phyloP scores from a whole-genome alignment of 306 rosid genomes.

The Mimosa pudica region DNA sequence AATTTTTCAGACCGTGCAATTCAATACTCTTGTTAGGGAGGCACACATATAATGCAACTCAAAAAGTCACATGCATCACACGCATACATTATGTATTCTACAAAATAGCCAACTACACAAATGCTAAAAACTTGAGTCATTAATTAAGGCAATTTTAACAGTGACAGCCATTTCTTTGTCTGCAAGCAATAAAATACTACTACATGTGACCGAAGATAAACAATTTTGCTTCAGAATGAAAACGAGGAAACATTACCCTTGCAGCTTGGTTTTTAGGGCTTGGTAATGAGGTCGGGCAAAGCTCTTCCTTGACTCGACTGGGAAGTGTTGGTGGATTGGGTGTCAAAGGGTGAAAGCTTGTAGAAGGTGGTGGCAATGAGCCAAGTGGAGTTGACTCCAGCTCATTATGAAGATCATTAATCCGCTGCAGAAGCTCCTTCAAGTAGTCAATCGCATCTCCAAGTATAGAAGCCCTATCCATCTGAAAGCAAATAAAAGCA shows the following conservation, averaged over 20 bases:
- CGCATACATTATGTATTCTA: neutral
- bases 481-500: conserved; percentile 41
- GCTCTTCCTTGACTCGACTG: conserved; percentile 72
- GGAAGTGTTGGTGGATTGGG: conserved; percentile 66
- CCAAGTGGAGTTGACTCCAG: conserved; percentile 60
- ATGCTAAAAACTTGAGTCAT: neutral
- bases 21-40: conserved; percentile 1
- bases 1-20: conserved; percentile 10
- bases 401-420: conserved; percentile 72
- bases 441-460: conserved; percentile 88
- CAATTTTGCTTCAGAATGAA: neutral
- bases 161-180: neutral
- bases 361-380: conserved; percentile 51
- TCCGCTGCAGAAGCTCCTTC: conserved; percentile 77
- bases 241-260: conserved; percentile 50
- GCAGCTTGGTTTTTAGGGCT: conserved; percentile 69
- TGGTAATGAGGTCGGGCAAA: conserved; percentile 58
- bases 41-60: conserved; percentile 16
- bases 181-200: conserved; percentile 22
- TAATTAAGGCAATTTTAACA: conserved; percentile 13
- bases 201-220: neutral
- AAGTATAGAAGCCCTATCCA: conserved; percentile 92
- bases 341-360: conserved; percentile 66
- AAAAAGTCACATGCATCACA: neutral
- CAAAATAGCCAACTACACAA: neutral